Percentiles rank a stretch among this genome's conserved stretches.
Conservation (phyloP, 139 green algal genomes). For the Desmodesmus armatus region DNA sequence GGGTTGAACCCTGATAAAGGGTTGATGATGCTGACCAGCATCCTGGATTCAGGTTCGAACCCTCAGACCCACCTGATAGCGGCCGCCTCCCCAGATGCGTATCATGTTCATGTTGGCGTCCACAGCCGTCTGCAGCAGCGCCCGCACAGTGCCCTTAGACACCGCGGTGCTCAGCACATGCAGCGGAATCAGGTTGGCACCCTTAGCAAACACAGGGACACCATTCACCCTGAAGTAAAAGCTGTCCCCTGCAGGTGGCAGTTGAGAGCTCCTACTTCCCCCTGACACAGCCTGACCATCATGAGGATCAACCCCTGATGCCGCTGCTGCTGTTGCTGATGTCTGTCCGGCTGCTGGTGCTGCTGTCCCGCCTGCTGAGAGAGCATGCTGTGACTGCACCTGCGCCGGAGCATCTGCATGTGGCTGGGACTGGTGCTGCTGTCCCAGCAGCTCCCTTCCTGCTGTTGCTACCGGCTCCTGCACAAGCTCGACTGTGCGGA, state of each 20-base stretch:
- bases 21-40: no score
- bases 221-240: slow-evolving; percentile 86
- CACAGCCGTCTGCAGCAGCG: slow-evolving; percentile 60
- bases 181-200: slow-evolving; percentile 82
- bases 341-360: no score
- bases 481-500: slow-evolving; percentile 73
- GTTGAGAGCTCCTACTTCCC: background rate
- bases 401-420: background rate
- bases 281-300: background rate
- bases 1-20: no score
- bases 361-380: background rate
- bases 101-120: slow-evolving; percentile 86
- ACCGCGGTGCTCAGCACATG: slow-evolving; percentile 60
- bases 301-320: background rate
- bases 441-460: slow-evolving; percentile 2
- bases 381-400: background rate
- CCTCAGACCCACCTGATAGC: slow-evolving; percentile 58
- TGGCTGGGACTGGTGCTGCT: slow-evolving; percentile 1
- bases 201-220: slow-evolving; percentile 71
- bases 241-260: slow-evolving; percentile 54
- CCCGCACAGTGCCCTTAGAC: slow-evolving; percentile 17
- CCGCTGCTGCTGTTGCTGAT: slow-evolving; percentile 33
- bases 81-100: slow-evolving; percentile 76
- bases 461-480: slow-evolving; percentile 46
- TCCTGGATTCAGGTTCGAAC: no score